Conservation (phyloP, 2,329 filamentous ascomycete species). For the Sordariomycetes sp. region DNA sequence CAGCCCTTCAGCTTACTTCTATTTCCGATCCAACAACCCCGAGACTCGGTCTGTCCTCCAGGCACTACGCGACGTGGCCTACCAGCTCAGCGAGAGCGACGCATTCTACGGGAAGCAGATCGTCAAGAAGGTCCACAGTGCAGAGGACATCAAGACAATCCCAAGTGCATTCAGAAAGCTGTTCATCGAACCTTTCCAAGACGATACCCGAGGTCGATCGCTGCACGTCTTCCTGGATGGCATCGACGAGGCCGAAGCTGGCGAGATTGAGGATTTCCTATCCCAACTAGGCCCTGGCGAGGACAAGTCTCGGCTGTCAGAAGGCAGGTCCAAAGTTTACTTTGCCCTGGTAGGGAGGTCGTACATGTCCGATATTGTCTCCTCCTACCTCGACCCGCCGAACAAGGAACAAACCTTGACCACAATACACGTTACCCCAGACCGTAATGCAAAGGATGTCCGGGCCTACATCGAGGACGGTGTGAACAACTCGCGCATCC, state of each 20-base stretch:
- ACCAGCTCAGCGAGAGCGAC: conserved; percentile 35
- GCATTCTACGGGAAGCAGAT: conserved; percentile 32
- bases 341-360: conserved; percentile 32
- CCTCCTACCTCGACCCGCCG: conserved; percentile 20
- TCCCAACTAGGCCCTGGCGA: conserved; percentile 19
- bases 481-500: conserved; percentile 25
- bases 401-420: conserved; percentile 20
- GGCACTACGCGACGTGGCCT: conserved; percentile 34
- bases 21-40: conserved; percentile 37
- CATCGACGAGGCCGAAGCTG: conserved; percentile 32
- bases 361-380: conserved; percentile 28
- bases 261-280: conserved; percentile 26
- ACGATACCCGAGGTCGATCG: conserved; percentile 19
- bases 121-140: conserved; percentile 19
- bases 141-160: conserved; percentile 32
- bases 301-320: conserved; percentile 7
- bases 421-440: conserved; percentile 30
- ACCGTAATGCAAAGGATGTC: conserved; percentile 33
- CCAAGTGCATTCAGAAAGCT: conserved; percentile 32
- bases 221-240: conserved; percentile 37
- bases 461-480: conserved; percentile 29
- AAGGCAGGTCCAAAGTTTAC: conserved; percentile 16
- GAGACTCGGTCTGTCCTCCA: conserved; percentile 33
- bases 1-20: conserved; percentile 32
- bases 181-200: conserved; percentile 26